Base-by-base conservation (phyloP, 768 basidiomycete species). In the Coprinopsis cinerea region DNA sequence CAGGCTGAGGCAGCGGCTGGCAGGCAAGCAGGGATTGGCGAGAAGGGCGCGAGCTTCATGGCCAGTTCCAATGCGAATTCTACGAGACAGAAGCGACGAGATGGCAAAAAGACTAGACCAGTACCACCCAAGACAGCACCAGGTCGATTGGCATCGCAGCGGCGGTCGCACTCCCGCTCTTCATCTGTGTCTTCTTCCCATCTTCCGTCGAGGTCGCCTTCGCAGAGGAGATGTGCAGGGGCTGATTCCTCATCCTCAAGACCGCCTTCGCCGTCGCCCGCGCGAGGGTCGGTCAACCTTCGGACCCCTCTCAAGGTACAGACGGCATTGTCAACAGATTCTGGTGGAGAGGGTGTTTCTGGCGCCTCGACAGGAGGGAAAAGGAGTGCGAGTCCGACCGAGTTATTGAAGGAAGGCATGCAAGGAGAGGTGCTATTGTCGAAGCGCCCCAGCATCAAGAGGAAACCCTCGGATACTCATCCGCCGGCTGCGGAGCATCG, bases 351-450 rank as follows among this genome's bases (percentile, higher is more conserved):
- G 2, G n/a, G 20, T 56, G 2, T 61, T 66, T 20, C 64, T 70
- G 10, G 68, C 11, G 18, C 69, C 26, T 66, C 70, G 2, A 74
- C 70, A 14, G 14, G 43, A 42, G 76, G 78, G 40, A 88, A 88
- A 64, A 76, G 87, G 18, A 76, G 76, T 1, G 79, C 82, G 26
- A 87, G 85, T 56, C 85, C 87, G 34, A 84, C 83, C 10, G 85
- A 88, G 64, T 65, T 85, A 47, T 64, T 69, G 48, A 82, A 76
- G 61, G 79, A 85, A 64, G 79, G 78, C 48, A 76, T 69, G 57
- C 72, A 69, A 35, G 84, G 83, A 2, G 78, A 76, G 27, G 62
- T 74, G 45, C 67, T 75, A 47, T 67, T 79, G 49, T 74, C 77
- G 24, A 88, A 88, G 64, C 75, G 84, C 32, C 84, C 83, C 27